Evolutionary conservation across 2,329 filamentous ascomycete genomes (phyloP).

Genomic region (Fusarium camptoceras): DNA sequence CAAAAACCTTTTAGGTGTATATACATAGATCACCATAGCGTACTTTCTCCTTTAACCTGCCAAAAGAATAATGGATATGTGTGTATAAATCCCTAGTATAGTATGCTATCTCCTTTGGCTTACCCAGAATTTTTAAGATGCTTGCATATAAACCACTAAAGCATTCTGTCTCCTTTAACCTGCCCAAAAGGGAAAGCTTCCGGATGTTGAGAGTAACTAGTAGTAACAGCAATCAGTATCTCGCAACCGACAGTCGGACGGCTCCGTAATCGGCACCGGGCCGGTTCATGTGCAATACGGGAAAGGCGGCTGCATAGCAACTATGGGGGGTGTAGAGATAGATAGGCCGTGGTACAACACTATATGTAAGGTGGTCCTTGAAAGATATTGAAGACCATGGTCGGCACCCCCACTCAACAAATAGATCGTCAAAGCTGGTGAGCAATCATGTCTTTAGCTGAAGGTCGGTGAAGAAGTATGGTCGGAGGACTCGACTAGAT

Average conservation of each 20-base stretch:
- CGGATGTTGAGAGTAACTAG: slow-evolving; percentile 10
- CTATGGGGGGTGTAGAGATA: slow-evolving; percentile 9
- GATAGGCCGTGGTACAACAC: not conserved
- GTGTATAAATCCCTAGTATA: not conserved
- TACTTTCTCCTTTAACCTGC: not conserved
- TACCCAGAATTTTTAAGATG: not conserved
- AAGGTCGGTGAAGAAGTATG: slow-evolving; percentile 25
- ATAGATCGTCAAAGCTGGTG: slow-evolving; percentile 10
- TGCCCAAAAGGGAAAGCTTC: slow-evolving; percentile 39
- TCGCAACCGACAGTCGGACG: slow-evolving; percentile 20
- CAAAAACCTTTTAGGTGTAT: not conserved
- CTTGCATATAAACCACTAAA: not conserved
- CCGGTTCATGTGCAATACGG: slow-evolving; percentile 27
- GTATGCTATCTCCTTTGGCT: not conserved
- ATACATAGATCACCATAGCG: not conserved
- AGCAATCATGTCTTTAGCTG: slow-evolving; percentile 15
- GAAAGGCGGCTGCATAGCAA: slow-evolving; percentile 23
- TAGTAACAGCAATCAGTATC: slow-evolving; percentile 1
- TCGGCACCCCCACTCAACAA: slow-evolving; percentile 3
- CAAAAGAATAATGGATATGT: not conserved
- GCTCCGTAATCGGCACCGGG: slow-evolving; percentile 44
- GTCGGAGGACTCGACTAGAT: slow-evolving; percentile 17
- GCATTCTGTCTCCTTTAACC: slow-evolving; percentile 20
- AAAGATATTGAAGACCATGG: slow-evolving; percentile 1
- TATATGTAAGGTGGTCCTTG: not conserved